Percentiles rank a stretch among this genome's conserved stretches.
Conservation (phyloP, 2,329 filamentous ascomycete species). For the Venturia carpophila region DNA sequence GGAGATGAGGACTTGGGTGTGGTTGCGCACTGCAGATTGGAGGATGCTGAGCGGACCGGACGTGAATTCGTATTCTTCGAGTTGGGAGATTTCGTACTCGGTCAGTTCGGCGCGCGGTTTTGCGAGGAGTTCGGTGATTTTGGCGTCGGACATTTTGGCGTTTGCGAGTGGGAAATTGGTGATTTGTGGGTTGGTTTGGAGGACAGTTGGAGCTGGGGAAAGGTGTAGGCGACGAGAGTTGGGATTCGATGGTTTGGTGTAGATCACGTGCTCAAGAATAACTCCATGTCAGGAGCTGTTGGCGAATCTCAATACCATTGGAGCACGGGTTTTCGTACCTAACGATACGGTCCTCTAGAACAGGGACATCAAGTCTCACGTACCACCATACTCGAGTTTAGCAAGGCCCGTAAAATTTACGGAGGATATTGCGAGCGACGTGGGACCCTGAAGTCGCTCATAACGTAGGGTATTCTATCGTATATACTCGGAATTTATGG, state of each 20-base stretch:
- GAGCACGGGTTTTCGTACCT: no score
- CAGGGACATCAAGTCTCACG: no score
- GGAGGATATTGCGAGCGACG: no score
- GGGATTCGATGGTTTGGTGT: background rate
- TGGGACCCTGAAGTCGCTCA: no score
- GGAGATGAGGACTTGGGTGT: slow-evolving; percentile 93
- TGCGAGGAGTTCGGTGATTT: slow-evolving; percentile 62
- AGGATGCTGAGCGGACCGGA: slow-evolving; percentile 83
- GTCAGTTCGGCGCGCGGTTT: slow-evolving; percentile 88
- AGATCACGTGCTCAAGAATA: background rate
- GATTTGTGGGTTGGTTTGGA: background rate
- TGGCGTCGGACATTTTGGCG: slow-evolving; percentile 33
- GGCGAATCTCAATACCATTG: no score
- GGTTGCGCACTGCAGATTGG: slow-evolving; percentile 89
- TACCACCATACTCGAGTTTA: no score
- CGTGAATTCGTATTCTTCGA: slow-evolving; percentile 73
- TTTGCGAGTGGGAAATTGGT: background rate
- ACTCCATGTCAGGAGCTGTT: no score
- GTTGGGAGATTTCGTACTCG: slow-evolving; percentile 81
- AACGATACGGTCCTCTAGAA: no score
- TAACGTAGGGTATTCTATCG: no score
- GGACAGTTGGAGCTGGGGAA: background rate
- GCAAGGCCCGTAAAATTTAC: no score
- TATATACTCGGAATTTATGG: no score
- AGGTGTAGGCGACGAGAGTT: background rate